Conservation (phyloP, 139 green algal species). For the Micromonas commoda region DNA sequence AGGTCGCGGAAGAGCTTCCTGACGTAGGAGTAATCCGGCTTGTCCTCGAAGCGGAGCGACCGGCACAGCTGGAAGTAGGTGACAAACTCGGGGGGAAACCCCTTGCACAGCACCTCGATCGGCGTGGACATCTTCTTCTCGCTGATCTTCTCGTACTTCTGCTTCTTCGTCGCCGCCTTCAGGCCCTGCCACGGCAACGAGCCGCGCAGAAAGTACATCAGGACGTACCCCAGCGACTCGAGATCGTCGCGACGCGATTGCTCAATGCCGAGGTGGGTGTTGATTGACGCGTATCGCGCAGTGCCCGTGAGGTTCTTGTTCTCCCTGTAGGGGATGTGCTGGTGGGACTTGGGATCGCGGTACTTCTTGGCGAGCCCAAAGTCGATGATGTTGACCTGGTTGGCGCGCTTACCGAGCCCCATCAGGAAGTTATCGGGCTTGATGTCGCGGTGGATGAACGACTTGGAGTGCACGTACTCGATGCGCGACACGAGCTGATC, state of each 20-base stretch:
- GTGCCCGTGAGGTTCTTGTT: slow-evolving; percentile 99
- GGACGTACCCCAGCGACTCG: slow-evolving; percentile 92
- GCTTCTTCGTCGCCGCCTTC: slow-evolving; percentile 98
- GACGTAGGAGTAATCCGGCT: slow-evolving; percentile 98
- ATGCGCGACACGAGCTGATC: slow-evolving; percentile 93
- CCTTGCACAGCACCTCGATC: slow-evolving; percentile 95
- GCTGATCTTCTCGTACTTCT: slow-evolving; percentile 99
- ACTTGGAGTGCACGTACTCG: slow-evolving; percentile 95
- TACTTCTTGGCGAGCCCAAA: slow-evolving; percentile 99
- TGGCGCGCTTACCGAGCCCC: slow-evolving; percentile 93
- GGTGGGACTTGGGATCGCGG: slow-evolving; percentile 94
- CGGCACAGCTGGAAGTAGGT: slow-evolving; percentile 96
- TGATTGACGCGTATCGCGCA: slow-evolving; percentile 97
- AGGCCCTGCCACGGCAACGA: slow-evolving; percentile 93
- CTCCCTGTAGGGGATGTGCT: slow-evolving; percentile 98
- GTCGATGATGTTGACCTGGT: slow-evolving; percentile 99
- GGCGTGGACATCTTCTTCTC: slow-evolving; percentile 99
- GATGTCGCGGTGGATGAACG: slow-evolving; percentile 98
- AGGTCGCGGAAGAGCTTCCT: slow-evolving; percentile 98
- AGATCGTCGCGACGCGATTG: slow-evolving; percentile 92
- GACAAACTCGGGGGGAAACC: slow-evolving; percentile 91
- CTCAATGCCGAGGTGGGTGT: slow-evolving; percentile 99
- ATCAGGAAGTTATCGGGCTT: slow-evolving; percentile 99
- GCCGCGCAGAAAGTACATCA: slow-evolving; percentile 98
- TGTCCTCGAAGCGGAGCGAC: slow-evolving; percentile 97